Conservation (phyloP, 73 alveolate species). For the Effrenium voratum region DNA sequence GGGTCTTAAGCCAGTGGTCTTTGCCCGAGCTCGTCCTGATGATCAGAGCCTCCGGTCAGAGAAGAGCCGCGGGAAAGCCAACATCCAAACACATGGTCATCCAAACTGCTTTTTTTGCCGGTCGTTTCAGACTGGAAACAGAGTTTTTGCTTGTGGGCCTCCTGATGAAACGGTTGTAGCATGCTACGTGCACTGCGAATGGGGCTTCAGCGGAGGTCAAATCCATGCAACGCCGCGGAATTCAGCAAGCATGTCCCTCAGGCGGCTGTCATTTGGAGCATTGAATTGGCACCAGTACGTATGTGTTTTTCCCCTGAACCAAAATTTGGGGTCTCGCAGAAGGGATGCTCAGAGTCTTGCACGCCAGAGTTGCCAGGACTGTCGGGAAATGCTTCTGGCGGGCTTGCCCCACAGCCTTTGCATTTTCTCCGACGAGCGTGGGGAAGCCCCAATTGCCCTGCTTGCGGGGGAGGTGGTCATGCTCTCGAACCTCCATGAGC, state of each 20-base stretch:
- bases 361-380: not conserved
- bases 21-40: no score
- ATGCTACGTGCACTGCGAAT: not conserved
- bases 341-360: no score
- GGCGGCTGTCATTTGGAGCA: not conserved
- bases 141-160: no score
- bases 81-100: not conserved
- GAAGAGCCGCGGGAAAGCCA: not conserved
- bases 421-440: constrained; percentile 56
- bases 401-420: constrained; percentile 78
- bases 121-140: not conserved
- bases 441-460: not conserved
- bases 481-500: not conserved
- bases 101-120: not conserved
- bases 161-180: no score
- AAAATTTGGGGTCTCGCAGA: not conserved
- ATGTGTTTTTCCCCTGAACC: not conserved
- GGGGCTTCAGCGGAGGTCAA: not conserved
- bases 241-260: no score
- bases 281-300: not conserved
- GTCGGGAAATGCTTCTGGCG: constrained; percentile 78
- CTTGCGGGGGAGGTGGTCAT: not conserved
- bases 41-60: no score
- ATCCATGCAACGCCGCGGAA: not conserved
- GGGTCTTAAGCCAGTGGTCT: no score